Conservation (phyloP, 768 basidiomycete genomes). For the Pilatotrama ljubarskyi region DNA sequence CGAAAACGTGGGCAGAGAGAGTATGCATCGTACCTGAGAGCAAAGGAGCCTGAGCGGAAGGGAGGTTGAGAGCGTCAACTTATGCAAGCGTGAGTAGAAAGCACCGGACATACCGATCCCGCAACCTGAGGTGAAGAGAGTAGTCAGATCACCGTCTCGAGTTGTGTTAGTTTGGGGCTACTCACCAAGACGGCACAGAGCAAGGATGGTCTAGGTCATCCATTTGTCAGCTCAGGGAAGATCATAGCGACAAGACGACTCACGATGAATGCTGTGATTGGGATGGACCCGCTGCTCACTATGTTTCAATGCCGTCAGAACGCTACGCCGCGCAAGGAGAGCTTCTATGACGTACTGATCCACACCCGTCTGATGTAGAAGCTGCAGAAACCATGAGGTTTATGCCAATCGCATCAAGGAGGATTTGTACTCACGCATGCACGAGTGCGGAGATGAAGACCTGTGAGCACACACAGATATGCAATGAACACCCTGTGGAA, state of each 20-base stretch:
- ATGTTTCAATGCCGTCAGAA: not conserved
- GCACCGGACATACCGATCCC: not conserved
- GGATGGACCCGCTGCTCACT: constrained; percentile 8
- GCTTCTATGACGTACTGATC: not conserved
- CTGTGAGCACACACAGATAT: not conserved
- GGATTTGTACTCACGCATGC: constrained; percentile 3
- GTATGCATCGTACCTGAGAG: not conserved
- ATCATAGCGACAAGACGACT: too few relatives aligned
- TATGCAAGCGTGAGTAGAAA: not conserved
- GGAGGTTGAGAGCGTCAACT: too few relatives aligned
- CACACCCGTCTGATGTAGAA: constrained; percentile 7
- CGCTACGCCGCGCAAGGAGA: not conserved
- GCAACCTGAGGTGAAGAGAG: not conserved
- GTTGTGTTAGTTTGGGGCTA: not conserved
- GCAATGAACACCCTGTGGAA: not conserved
- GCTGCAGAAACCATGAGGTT: not conserved
- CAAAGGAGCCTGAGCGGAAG: not conserved
- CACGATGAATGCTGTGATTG: not conserved
- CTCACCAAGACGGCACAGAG: constrained; percentile 9
- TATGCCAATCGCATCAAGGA: not conserved
- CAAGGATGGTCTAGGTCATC: not conserved
- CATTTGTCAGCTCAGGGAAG: too few relatives aligned
- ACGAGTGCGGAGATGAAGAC: constrained; percentile 4
- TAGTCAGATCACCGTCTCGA: not conserved
- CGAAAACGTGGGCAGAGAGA: not conserved